phyloP scores from a whole-genome alignment of 257 asterid species.

The Lantana camara region DNA sequence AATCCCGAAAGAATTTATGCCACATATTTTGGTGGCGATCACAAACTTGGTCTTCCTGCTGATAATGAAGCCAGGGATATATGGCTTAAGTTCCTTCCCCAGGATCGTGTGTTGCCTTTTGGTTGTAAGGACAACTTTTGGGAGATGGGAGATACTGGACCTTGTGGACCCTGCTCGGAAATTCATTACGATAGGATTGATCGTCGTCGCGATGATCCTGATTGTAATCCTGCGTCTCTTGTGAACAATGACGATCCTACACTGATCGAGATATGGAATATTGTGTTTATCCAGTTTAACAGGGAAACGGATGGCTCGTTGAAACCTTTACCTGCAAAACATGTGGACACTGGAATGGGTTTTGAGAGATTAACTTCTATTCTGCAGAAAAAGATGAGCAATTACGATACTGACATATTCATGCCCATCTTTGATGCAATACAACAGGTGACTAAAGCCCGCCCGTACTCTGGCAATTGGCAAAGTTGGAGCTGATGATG shows the following conservation, averaged over 20 bases:
- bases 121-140: constrained; percentile 98
- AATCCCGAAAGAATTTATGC: constrained; percentile 78
- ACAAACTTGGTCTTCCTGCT: constrained; percentile 83
- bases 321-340: constrained; percentile 91
- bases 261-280: constrained; percentile 97
- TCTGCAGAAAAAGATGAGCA: constrained; percentile 97
- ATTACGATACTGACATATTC: constrained; percentile 93
- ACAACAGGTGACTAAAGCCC: constrained; percentile 86
- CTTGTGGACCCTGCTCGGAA: constrained; percentile 99
- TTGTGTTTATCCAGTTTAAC: constrained; percentile 97
- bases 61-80: constrained; percentile 79
- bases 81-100: constrained; percentile 91
- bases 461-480: constrained; percentile 82
- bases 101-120: constrained; percentile 80
- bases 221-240: constrained; percentile 73
- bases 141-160: constrained; percentile 99
- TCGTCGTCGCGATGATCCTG: too few species aligned
- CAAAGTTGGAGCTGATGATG: constrained; percentile 86
- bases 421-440: constrained; percentile 83
- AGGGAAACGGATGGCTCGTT: constrained; percentile 88
- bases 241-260: constrained; percentile 98
- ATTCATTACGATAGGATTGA: constrained; percentile 96
- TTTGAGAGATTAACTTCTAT: constrained; percentile 96
- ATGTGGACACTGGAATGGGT: constrained; percentile 99
- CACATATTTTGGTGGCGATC: constrained; percentile 98